Conservation (phyloP, 192 early-diverging fungal species). For the Linnemannia hyalina region DNA sequence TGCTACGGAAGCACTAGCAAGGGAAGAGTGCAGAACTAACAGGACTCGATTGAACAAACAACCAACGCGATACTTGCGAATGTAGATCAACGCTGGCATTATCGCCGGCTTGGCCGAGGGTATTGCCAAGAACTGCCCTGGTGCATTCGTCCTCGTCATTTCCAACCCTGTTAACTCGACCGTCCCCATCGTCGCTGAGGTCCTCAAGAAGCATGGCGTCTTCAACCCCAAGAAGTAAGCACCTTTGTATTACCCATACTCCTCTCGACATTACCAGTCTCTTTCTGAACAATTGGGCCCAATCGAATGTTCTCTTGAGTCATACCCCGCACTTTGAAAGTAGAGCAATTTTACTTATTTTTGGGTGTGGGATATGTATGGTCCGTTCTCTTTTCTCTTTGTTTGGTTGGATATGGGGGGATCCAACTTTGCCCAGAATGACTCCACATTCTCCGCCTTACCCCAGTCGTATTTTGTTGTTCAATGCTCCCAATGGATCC, state of each 20-base stretch:
- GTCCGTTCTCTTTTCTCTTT: not conserved
- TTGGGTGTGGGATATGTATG: slow-evolving; percentile 5
- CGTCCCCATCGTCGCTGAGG: slow-evolving; percentile 93
- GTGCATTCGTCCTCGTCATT: slow-evolving; percentile 89
- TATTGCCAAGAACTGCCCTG: slow-evolving; percentile 79
- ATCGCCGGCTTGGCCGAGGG: slow-evolving; percentile 86
- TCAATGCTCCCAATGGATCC: not conserved
- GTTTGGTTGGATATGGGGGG: not conserved
- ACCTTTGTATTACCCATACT: not conserved
- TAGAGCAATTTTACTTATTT: not conserved
- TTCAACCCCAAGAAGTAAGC: slow-evolving; percentile 81
- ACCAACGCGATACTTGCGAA: not conserved
- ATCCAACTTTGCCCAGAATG: not conserved
- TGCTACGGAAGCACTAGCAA: too few relatives aligned
- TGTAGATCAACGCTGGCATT: slow-evolving; percentile 94
- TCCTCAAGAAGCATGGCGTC: slow-evolving; percentile 88
- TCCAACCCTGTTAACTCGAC: slow-evolving; percentile 98
- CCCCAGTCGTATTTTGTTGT: not conserved
- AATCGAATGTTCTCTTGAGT: slow-evolving; percentile 11
- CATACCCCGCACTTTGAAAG: not conserved
- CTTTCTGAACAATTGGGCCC: not conserved
- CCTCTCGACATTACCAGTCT: not conserved
- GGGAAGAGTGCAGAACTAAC: too few relatives aligned
- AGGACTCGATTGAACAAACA: too few relatives aligned
- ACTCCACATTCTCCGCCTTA: not conserved